Conservation (phyloP, 2,329 filamentous ascomycete genomes). For the Fusarium sp. region DNA sequence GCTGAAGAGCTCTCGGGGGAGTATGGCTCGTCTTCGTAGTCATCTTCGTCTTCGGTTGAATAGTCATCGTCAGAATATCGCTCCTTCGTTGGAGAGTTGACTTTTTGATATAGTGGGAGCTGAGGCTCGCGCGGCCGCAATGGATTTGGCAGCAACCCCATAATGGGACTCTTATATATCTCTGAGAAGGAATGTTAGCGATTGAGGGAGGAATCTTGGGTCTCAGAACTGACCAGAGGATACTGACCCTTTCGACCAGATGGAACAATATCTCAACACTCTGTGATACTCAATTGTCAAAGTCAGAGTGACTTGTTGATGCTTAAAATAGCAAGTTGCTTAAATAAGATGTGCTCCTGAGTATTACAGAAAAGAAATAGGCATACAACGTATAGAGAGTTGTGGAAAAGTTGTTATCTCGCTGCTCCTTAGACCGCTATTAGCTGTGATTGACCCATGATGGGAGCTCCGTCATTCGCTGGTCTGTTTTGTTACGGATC, state of each 20-base stretch:
- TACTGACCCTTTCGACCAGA: slow-evolving; percentile 15
- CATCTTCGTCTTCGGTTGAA: slow-evolving; percentile 59
- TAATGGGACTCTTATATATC: slow-evolving; percentile 44
- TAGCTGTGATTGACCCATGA: slow-evolving; percentile 15
- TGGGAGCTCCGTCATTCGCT: slow-evolving; percentile 36
- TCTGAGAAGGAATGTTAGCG: slow-evolving; percentile 12
- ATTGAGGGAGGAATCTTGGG: slow-evolving; percentile 12
- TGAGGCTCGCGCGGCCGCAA: slow-evolving; percentile 59
- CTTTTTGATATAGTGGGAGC: slow-evolving; percentile 63
- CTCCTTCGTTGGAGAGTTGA: slow-evolving; percentile 58
- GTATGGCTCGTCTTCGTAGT: slow-evolving; percentile 56
- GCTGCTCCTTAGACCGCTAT: slow-evolving; percentile 11
- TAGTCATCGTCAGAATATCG: slow-evolving; percentile 62
- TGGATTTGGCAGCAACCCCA: slow-evolving; percentile 62
- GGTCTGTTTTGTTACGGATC: slow-evolving; percentile 40
- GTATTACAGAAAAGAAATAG: neutral
- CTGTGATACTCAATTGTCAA: neutral
- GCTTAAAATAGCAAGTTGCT: neutral
- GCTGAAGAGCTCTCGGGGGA: slow-evolving; percentile 56
- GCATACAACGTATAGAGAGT: neutral
- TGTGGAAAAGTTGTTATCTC: neutral
- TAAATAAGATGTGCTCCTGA: neutral
- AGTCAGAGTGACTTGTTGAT: neutral
- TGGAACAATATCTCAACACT: slow-evolving; percentile 14
- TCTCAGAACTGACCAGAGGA: slow-evolving; percentile 16